Base-by-base conservation (phyloP, 2,329 filamentous ascomycete species). In the Fusarium lyarnte region DNA sequence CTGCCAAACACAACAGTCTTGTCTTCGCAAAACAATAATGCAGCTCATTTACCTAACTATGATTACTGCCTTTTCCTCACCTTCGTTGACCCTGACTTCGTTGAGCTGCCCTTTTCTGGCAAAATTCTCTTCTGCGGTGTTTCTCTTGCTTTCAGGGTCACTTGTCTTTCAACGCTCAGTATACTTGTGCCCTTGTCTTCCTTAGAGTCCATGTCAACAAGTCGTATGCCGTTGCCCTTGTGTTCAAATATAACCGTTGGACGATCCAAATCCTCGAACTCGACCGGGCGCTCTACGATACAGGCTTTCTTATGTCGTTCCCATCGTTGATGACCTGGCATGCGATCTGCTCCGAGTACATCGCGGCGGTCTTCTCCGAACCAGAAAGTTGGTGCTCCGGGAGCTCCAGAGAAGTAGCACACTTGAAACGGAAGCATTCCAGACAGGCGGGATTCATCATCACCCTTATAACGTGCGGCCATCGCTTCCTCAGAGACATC, bases 341-440 rank as follows among this genome's bases (percentile, higher is more conserved):
- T 77, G n/a, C 73, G 73, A 42, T 77, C 76, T 31, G 76, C 72
- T 13, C 76, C 73, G 35, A 77, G 73, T 19, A 77, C 76, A 29
- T 77, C 76, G 31, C 76, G 47, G 13, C 76, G 63, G 58, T 77
- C 76, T 41, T 77, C 76, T 16, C 76, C 76, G 52, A 77, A 77
- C 76, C 76, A 77, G 27, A 76, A 53, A 13, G 35, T 52, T 10
- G 66, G 33, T 39, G 54, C 58, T 8, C 73, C 74, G 16, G 73
- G 76, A 12, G 62, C 73, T 38, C 69, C 62, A 6, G 73, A 61
- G 27, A 62, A 66, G 43, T 77, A 78, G 66, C 76, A 78, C 38
- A 76, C 76, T 33, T 78, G 74, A 29, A 77, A 77, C 1, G 76
- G 76, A 31, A 77, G 66, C 63, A 77, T 70, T 5, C 76, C 76